These are phyloP conservation scores for Penicillium paxilli DNA, from an alignment of 495 filamentous ascomycete genomes.

Conservation along the genomic window DNA sequence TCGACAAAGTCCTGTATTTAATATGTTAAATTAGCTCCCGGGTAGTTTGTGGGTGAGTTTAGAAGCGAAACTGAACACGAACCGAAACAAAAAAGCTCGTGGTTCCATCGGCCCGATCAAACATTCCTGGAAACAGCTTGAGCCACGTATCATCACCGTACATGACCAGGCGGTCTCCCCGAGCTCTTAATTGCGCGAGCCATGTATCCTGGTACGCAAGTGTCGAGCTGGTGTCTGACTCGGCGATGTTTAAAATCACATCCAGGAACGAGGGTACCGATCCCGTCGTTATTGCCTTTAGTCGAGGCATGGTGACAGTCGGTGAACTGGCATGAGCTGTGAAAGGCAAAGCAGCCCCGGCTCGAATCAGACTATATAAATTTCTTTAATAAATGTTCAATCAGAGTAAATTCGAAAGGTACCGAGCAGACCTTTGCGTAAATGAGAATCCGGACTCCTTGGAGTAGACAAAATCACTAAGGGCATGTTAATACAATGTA, in stretches of 20 bases:
- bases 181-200: constrained; percentile 86
- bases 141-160: constrained; percentile 99
- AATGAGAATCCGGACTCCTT: constrained; percentile 79
- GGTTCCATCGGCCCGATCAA: constrained; percentile 85
- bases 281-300: constrained; percentile 97
- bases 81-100: constrained; percentile 98
- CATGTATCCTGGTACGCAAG: constrained; percentile 90
- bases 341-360: constrained; percentile 83
- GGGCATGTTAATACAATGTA: background rate
- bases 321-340: constrained; percentile 95
- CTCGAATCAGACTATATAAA: constrained; percentile 70
- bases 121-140: constrained; percentile 88
- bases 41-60: constrained; percentile 21
- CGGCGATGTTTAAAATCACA: constrained; percentile 94
- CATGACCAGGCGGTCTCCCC: constrained; percentile 78
- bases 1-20: constrained; percentile 86
- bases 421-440: constrained; percentile 72
- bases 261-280: constrained; percentile 96
- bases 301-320: constrained; percentile 96
- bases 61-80: constrained; percentile 38
- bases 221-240: constrained; percentile 85
- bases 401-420: background rate
- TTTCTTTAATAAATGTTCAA: background rate
- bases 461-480: constrained; percentile 92
- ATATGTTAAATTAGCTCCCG: background rate